These are phyloP conservation scores for Candida morakotiae DNA, from an alignment of 805 yeast species.

Conservation along the genomic window DNA sequence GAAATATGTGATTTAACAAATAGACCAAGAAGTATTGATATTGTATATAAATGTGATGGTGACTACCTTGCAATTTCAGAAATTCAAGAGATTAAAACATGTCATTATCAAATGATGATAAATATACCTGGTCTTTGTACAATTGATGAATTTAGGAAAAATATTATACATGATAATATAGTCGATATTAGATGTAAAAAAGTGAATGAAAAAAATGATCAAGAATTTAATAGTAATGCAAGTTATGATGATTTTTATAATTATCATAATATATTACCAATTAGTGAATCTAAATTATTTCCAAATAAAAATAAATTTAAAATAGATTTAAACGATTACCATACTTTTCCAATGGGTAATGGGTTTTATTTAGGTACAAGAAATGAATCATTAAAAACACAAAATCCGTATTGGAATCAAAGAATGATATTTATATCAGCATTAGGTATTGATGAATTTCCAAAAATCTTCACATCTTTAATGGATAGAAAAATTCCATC, in stretches of 20 bases:
- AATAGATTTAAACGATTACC: slow-evolving; percentile 24
- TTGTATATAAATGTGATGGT: slow-evolving; percentile 52
- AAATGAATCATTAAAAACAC: slow-evolving; percentile 11
- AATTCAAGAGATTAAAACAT: slow-evolving; percentile 51
- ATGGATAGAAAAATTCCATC: slow-evolving; percentile 25
- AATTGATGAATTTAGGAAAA: slow-evolving; percentile 29
- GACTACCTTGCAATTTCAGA: slow-evolving; percentile 24
- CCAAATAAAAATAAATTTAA: slow-evolving; percentile 22
- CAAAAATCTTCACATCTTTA: slow-evolving; percentile 15
- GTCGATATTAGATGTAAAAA: slow-evolving; percentile 26
- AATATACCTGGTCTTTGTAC: slow-evolving; percentile 49
- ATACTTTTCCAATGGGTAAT: slow-evolving; percentile 22
- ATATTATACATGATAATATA: slow-evolving; percentile 18
- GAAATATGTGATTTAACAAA: slow-evolving; percentile 57
- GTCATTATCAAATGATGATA: slow-evolving; percentile 52
- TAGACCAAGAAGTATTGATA: slow-evolving; percentile 47
- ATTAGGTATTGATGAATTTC: slow-evolving; percentile 16
- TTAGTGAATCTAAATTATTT: slow-evolving; percentile 11
- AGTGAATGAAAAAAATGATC: slow-evolving; percentile 6
- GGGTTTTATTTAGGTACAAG: slow-evolving; percentile 27
- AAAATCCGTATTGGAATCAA: slow-evolving; percentile 16
- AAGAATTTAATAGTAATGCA: background rate
- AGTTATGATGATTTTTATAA: slow-evolving; percentile 13
- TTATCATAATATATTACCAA: slow-evolving; percentile 5
- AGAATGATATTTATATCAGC: slow-evolving; percentile 22